Percentiles rank a stretch among this genome's conserved stretches.
These are phyloP conservation scores for Pascua guehoae DNA, from an alignment of 1,284 basidiomycete genomes.

Conservation along the genomic window DNA sequence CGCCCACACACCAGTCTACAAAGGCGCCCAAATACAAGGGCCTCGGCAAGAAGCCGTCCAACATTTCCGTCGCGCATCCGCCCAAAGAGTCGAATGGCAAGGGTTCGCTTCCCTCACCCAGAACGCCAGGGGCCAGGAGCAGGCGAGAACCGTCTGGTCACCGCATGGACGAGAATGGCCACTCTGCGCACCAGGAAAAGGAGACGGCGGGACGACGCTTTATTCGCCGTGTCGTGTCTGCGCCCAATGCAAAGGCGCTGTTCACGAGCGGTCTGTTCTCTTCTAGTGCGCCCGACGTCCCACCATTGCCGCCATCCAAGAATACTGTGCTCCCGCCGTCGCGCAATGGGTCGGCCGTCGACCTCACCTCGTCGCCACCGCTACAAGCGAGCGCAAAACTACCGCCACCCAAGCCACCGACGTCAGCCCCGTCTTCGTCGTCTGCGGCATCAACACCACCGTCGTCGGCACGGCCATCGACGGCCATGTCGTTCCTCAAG, in stretches of 20 bases:
- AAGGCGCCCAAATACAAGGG: slow-evolving; percentile 27
- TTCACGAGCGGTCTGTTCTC: slow-evolving; percentile 52
- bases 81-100: not conserved
- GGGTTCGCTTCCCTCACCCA: slow-evolving; percentile 1
- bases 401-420: slow-evolving; percentile 1
- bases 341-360: slow-evolving; percentile 5
- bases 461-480: slow-evolving; percentile 41
- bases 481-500: slow-evolving; percentile 46
- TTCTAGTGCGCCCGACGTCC: slow-evolving; percentile 30
- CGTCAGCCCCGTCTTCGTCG: slow-evolving; percentile 48
- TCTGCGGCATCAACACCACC: not conserved
- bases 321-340: not conserved
- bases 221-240: slow-evolving; percentile 89
- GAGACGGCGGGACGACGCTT: slow-evolving; percentile 64
- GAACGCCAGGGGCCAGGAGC: not conserved
- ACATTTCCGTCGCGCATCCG: not conserved
- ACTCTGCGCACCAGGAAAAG: slow-evolving; percentile 5
- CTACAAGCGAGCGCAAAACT: not conserved
- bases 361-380: slow-evolving; percentile 24
- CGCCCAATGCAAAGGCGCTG: slow-evolving; percentile 90
- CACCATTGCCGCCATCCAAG: slow-evolving; percentile 29
- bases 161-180: slow-evolving; percentile 7
- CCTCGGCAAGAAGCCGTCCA: slow-evolving; percentile 14
- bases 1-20: not conserved
- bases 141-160: not conserved